phyloP scores from a whole-genome alignment of 495 filamentous ascomycete species.

The Beverwykella pulmonaria region DNA sequence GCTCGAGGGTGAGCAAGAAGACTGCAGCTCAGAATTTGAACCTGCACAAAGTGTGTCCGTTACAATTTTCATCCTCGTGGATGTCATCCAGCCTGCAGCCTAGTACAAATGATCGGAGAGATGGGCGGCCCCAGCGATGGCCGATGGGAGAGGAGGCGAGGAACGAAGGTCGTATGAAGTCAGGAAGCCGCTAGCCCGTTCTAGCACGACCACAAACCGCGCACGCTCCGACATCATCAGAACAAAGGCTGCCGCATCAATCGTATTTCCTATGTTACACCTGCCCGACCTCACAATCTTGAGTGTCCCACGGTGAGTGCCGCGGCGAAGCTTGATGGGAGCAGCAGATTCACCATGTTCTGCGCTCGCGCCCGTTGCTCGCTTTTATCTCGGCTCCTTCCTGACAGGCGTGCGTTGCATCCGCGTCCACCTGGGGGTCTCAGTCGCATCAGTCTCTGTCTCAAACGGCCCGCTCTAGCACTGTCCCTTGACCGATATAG shows the following conservation, averaged over 20 bases:
- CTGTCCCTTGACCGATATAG: not conserved
- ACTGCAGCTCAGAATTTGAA: not conserved
- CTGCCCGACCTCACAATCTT: not conserved
- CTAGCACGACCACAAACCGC: not conserved
- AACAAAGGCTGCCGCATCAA: not conserved
- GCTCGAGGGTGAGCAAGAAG: not conserved
- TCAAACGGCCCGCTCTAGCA: conserved; percentile 12
- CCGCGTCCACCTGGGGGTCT: conserved; percentile 1
- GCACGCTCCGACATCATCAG: not conserved
- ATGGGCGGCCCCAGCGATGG: conserved; percentile 4
- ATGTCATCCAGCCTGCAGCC: not conserved
- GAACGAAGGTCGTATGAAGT: conserved; percentile 9
- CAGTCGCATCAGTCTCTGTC: conserved; percentile 13
- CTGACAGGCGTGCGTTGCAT: conserved; percentile 3
- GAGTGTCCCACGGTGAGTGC: not conserved
- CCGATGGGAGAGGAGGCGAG: conserved; percentile 2
- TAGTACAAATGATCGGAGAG: not conserved
- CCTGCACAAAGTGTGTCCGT: not conserved
- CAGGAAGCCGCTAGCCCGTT: not conserved
- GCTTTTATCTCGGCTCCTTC: conserved; percentile 5
- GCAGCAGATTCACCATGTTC: not conserved
- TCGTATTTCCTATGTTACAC: not conserved
- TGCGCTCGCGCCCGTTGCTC: not conserved
- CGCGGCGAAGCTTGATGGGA: not conserved
- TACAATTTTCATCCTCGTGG: not conserved